Conservation (phyloP, 495 filamentous ascomycete species). For the Podospora pseudocomata region DNA sequence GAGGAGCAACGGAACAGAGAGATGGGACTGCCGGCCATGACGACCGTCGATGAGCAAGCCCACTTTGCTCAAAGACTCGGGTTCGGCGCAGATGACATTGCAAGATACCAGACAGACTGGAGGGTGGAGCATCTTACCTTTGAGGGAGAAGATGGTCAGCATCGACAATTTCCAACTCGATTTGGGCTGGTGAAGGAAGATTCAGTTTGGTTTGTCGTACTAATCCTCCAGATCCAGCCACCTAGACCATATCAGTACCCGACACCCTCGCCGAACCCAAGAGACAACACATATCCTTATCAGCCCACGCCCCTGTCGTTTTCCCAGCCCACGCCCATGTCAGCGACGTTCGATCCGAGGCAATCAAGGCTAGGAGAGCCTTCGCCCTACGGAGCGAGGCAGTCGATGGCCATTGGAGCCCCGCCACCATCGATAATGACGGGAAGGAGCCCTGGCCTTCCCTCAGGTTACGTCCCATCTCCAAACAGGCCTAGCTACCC, state of each 20-base stretch:
- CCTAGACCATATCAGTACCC: slow-evolving; percentile 38
- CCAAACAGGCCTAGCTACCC: slow-evolving; percentile 42
- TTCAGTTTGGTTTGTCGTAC: slow-evolving; percentile 52
- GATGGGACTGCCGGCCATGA: slow-evolving; percentile 52
- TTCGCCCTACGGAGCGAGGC: slow-evolving; percentile 35
- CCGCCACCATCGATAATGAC: slow-evolving; percentile 31
- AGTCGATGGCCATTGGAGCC: slow-evolving; percentile 25
- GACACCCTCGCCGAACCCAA: slow-evolving; percentile 46
- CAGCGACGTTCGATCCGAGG: slow-evolving; percentile 40
- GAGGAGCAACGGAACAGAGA: slow-evolving; percentile 49
- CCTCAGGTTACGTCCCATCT: slow-evolving; percentile 36
- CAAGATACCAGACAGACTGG: slow-evolving; percentile 42
- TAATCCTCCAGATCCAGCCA: slow-evolving; percentile 35
- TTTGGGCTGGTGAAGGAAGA: slow-evolving; percentile 50
- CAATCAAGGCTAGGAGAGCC: slow-evolving; percentile 38
- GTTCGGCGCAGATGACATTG: slow-evolving; percentile 46
- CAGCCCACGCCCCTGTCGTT: slow-evolving; percentile 40
- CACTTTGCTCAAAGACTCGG: slow-evolving; percentile 47
- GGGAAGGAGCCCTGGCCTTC: slow-evolving; percentile 29
- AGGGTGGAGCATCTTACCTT: slow-evolving; percentile 48
- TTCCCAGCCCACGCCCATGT: slow-evolving; percentile 41
- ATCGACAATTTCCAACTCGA: slow-evolving; percentile 40
- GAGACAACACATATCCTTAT: slow-evolving; percentile 45
- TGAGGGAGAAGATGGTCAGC: slow-evolving; percentile 43
- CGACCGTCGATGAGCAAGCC: slow-evolving; percentile 40